Percentiles rank a stretch among this genome's conserved stretches.
Conservation (phyloP, 306 rosid species). For the Purshia tridentata region DNA sequence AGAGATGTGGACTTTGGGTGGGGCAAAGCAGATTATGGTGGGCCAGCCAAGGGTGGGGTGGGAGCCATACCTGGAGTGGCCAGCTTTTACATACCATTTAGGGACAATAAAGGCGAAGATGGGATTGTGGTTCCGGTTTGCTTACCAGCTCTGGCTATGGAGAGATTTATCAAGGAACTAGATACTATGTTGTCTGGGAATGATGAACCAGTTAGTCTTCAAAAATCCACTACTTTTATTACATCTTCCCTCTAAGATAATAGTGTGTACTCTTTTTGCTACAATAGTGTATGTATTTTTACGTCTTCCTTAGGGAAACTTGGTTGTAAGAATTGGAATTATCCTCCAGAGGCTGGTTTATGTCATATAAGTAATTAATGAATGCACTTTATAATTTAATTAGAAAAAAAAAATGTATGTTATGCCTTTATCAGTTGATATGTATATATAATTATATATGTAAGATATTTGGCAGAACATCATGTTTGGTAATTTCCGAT, state of each 20-base stretch:
- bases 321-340: too few species aligned
- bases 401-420: too few species aligned
- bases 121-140: slow-evolving; percentile 53
- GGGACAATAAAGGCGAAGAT: slow-evolving; percentile 34
- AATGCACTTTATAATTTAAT: too few species aligned
- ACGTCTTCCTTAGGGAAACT: too few species aligned
- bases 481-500: too few species aligned
- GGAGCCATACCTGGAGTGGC: slow-evolving; percentile 53
- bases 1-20: slow-evolving; percentile 57
- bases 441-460: too few species aligned
- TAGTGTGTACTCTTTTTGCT: too few species aligned
- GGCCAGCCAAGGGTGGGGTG: slow-evolving; percentile 45
- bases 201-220: neutral
- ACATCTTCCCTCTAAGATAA: neutral
- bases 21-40: slow-evolving; percentile 55
- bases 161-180: slow-evolving; percentile 37
- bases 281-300: too few species aligned
- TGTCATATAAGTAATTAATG: too few species aligned
- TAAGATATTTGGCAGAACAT: too few species aligned
- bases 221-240: neutral
- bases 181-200: slow-evolving; percentile 8
- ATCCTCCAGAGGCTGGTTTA: too few species aligned
- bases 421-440: too few species aligned
- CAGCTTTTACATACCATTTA: slow-evolving; percentile 38
- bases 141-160: slow-evolving; percentile 50